Evolutionary conservation across 202 grass and related monocot species (phyloP).

Genomic region (Setaria viridis): DNA sequence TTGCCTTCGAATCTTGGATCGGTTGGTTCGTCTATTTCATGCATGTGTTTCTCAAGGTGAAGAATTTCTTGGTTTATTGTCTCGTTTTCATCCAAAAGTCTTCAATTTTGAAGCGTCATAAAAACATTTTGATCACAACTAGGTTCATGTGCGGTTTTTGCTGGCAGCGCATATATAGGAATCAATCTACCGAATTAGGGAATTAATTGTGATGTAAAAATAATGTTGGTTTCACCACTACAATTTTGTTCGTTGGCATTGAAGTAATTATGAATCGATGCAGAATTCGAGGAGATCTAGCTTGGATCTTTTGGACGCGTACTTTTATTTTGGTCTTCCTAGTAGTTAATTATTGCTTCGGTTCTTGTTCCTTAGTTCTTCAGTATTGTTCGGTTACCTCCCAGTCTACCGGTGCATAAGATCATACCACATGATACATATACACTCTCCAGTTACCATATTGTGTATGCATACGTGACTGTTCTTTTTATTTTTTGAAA

Average conservation of each 20-base stretch:
- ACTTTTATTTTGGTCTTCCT: slow-evolving; percentile 45
- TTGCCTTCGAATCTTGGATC: slow-evolving; percentile 25
- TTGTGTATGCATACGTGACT: background rate
- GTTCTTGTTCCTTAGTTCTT: slow-evolving; percentile 51
- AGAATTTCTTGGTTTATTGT: background rate
- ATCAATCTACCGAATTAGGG: slow-evolving; percentile 11
- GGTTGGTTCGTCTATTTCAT: slow-evolving; percentile 44
- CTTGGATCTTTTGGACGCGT: slow-evolving; percentile 51
- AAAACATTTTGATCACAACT: background rate
- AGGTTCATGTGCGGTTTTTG: slow-evolving; percentile 17
- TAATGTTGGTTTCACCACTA: slow-evolving; percentile 31
- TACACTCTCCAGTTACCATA: background rate
- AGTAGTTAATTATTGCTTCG: slow-evolving; percentile 35
- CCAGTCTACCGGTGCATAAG: slow-evolving; percentile 45
- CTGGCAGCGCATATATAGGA: background rate
- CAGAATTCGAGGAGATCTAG: slow-evolving; percentile 57
- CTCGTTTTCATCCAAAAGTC: slow-evolving; percentile 4
- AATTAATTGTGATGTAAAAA: slow-evolving; percentile 19
- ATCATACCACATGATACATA: slow-evolving; percentile 53
- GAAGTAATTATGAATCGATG: slow-evolving; percentile 30
- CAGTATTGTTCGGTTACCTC: slow-evolving; percentile 46
- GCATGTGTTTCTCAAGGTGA: slow-evolving; percentile 35
- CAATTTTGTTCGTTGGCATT: slow-evolving; percentile 35
- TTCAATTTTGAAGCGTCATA: slow-evolving; percentile 11
- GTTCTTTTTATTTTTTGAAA: background rate